Percentiles rank a stretch among this genome's conserved stretches.
These are phyloP conservation scores for Endotrypanum monterogeii DNA, from an alignment of 208 protist genomes.

Conservation along the genomic window DNA sequence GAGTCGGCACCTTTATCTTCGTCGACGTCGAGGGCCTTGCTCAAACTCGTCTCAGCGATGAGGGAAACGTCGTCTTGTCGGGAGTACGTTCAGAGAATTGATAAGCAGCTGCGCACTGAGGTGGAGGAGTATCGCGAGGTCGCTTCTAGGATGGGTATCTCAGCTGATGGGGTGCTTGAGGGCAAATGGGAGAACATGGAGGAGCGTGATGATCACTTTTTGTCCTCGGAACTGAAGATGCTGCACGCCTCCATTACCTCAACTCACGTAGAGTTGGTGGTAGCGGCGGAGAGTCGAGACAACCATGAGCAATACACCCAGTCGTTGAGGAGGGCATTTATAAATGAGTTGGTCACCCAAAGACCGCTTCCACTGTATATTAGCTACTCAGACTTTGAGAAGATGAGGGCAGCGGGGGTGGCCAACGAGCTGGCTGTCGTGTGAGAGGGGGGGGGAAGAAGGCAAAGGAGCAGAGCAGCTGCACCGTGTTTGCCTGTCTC, in stretches of 20 bases:
- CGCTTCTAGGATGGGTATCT: too few relatives aligned
- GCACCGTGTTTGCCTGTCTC: neutral
- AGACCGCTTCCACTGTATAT: constrained; percentile 53
- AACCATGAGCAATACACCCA: neutral
- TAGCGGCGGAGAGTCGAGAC: neutral
- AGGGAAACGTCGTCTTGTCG: neutral
- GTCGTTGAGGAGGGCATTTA: neutral
- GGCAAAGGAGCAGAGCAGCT: neutral
- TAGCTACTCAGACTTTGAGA: constrained; percentile 19
- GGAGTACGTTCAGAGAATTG: constrained; percentile 2
- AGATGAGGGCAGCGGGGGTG: constrained; percentile 26
- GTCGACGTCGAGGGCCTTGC: constrained; percentile 2
- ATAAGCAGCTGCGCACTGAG: constrained; percentile 1
- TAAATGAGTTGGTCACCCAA: constrained; percentile 11
- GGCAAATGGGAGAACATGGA: neutral
- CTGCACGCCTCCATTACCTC: neutral
- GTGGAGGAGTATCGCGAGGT: constrained; percentile 2
- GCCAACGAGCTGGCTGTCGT: constrained; percentile 17
- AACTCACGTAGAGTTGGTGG: constrained; percentile 2
- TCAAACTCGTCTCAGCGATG: constrained; percentile 12
- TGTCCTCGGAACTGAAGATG: neutral
- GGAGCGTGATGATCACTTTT: too few relatives aligned
- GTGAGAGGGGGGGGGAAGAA: too few relatives aligned
- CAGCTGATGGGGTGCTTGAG: neutral
- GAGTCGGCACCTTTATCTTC: constrained; percentile 17